Conservation (phyloP, 352 stramenopile genomes). For the Phytophthora fragariae region DNA sequence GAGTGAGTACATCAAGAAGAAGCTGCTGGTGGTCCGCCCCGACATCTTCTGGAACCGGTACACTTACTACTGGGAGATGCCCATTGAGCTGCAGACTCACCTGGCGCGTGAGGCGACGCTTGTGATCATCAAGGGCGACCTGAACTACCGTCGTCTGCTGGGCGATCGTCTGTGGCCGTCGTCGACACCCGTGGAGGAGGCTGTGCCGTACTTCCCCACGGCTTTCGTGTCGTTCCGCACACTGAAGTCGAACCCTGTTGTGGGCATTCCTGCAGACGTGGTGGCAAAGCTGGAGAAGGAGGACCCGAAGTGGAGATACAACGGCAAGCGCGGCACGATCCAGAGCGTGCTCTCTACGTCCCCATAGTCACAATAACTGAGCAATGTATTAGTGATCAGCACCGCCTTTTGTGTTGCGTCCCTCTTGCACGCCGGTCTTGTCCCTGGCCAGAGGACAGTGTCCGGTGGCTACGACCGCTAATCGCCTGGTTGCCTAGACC, state of each 20-base stretch:
- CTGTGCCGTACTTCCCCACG: constrained; percentile 69
- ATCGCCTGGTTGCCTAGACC: too few species aligned
- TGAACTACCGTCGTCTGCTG: constrained; percentile 96
- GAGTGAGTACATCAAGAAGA: constrained; percentile 36
- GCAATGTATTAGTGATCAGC: too few species aligned
- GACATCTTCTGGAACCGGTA: constrained; percentile 81
- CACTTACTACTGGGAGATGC: constrained; percentile 78
- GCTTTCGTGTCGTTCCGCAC: constrained; percentile 77
- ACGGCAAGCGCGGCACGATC: constrained; percentile 75
- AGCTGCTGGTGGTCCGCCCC: constrained; percentile 33
- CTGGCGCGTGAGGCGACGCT: constrained; percentile 65
- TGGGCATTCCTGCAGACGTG: constrained; percentile 54
- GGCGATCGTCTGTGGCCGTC: constrained; percentile 94
- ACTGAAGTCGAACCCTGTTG: constrained; percentile 77
- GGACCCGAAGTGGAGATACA: constrained; percentile 69
- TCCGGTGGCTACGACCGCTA: too few species aligned
- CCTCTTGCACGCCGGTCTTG: too few species aligned
- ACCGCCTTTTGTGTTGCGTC: too few species aligned
- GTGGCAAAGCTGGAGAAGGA: constrained; percentile 57
- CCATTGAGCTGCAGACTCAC: constrained; percentile 36
- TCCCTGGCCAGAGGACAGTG: too few species aligned
- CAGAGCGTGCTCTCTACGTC: constrained; percentile 61
- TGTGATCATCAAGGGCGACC: constrained; percentile 98
- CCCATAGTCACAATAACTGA: too few species aligned
- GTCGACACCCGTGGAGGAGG: constrained; percentile 84